Evolutionary conservation across 2,329 filamentous ascomycete genomes (phyloP), one percentile per base, ranked within the genome.

Genomic region (Colletotrichum paranaense): DNA sequence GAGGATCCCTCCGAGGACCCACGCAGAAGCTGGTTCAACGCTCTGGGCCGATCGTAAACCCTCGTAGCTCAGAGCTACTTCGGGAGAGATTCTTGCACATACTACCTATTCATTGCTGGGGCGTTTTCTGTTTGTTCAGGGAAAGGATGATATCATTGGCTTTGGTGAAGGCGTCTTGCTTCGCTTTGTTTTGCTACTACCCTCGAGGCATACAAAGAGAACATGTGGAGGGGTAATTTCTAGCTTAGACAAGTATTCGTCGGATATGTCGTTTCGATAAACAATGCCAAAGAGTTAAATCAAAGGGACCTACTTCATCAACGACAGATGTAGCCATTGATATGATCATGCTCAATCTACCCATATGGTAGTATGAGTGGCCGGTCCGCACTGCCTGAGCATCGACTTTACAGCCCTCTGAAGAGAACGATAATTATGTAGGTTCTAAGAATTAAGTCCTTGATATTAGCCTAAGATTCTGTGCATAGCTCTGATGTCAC

Each of bases 21-120:
- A 30, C 80, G 82, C 60, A 81, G 75, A 65, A 82, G 79, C 70
- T 67, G 82, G 26, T 79, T 81, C 76, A 83, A 83, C 76, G 52
- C 81, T 30, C 75, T 83, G 46, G 77, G 82, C 67, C 79, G 80
- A 77, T 42, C 35, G 35, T 78, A 77, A 76, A 78, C 76, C 0
- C 64, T 65, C 0, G 26, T n/a, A 35, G 55, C 53, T 35, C 60
- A 64, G 19, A 11, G 5, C 42, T 46, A n/a, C 7, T n/a, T 46
- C 2, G 42, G 7, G 16, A 19, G 42, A 19, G 12, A 30, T 14
- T 56, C 67, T 56, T 57, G 30, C 28, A 56, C 19, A 46, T 46
- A 46, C 6, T 9, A 46, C 30, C 2, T 32, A 11, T 46, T 42
- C 58, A 57, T 57, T 42, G 8, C 65, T 42, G 22, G 14, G 69